Percentiles rank a stretch among this genome's conserved stretches.
Evolutionary conservation across 129 eudicot species (phyloP).

Genomic region (Chrysanthemum seticuspe): DNA sequence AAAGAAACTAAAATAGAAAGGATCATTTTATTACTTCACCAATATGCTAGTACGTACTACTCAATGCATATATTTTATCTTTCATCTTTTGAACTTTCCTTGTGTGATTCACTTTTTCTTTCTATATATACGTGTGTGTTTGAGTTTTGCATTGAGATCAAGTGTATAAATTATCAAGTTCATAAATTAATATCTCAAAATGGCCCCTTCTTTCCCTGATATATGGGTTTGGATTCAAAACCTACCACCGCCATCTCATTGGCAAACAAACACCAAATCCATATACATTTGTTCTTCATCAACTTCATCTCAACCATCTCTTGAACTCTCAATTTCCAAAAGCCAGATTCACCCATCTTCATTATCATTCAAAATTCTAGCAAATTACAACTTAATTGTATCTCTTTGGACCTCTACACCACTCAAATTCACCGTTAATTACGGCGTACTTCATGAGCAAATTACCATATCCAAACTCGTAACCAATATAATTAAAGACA

Average conservation of each 20-base stretch:
- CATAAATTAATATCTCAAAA: conserved; percentile 10
- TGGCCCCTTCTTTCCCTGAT: conserved; percentile 52
- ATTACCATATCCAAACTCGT: conserved; percentile 41
- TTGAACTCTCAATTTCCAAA: conserved; percentile 51
- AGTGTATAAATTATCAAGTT: neutral
- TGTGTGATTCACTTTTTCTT: too few species aligned
- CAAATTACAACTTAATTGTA: conserved; percentile 50
- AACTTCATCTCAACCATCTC: conserved; percentile 57
- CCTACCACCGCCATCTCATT: conserved; percentile 60
- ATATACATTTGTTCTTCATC: conserved; percentile 58
- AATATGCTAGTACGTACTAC: conserved; percentile 5
- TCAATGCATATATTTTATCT: conserved; percentile 30
- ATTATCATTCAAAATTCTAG: conserved; percentile 49
- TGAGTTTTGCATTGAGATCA: too few species aligned
- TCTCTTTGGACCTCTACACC: conserved; percentile 83
- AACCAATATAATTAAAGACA: conserved; percentile 50
- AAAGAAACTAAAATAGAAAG: too few species aligned
- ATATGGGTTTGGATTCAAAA: conserved; percentile 67
- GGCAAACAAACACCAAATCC: conserved; percentile 52
- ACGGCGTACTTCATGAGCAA: conserved; percentile 26
- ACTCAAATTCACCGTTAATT: conserved; percentile 23
- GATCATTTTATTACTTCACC: conserved; percentile 33
- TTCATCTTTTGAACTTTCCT: conserved; percentile 55
- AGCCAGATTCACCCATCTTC: conserved; percentile 31
- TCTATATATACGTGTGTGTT: too few species aligned